Percentiles rank a stretch among this genome's conserved stretches.
These are phyloP conservation scores for Tulasnella sp. DNA, from an alignment of 768 basidiomycete genomes.

Conservation along the genomic window DNA sequence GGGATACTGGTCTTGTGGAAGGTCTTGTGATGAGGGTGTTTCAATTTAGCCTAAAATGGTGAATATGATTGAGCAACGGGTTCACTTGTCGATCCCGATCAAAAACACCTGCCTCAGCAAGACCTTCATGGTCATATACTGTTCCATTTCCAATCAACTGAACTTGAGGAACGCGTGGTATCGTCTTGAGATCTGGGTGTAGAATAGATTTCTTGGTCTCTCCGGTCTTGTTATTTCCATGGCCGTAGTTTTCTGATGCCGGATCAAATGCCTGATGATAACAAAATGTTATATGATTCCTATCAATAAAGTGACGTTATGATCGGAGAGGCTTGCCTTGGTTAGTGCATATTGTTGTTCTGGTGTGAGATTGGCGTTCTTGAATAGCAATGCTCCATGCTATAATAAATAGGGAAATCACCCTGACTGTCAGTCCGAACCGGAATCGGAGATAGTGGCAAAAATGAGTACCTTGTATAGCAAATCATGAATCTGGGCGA, in stretches of 20 bases:
- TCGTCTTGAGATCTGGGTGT: slow-evolving; percentile 82
- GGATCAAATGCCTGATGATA: slow-evolving; percentile 60
- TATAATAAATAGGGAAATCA: slow-evolving; percentile 23
- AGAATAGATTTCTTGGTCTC: slow-evolving; percentile 64
- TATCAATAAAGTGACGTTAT: not conserved
- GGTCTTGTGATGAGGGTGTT: slow-evolving; percentile 72
- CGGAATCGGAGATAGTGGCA: slow-evolving; percentile 2
- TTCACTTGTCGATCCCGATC: not conserved
- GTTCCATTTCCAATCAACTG: slow-evolving; percentile 85
- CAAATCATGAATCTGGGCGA: slow-evolving; percentile 52
- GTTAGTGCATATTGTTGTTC: slow-evolving; percentile 78
- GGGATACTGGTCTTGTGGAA: slow-evolving; percentile 76
- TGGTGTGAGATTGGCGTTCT: slow-evolving; percentile 51
- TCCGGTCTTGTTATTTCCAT: slow-evolving; percentile 79
- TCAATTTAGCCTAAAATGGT: slow-evolving; percentile 43
- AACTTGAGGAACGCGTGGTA: slow-evolving; percentile 77
- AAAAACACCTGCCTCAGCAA: slow-evolving; percentile 35
- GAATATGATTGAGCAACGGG: not conserved
- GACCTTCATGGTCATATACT: slow-evolving; percentile 67
- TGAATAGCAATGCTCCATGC: slow-evolving; percentile 66
- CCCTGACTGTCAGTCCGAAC: not conserved
- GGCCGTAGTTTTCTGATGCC: slow-evolving; percentile 52
- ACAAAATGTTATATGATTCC: not conserved
- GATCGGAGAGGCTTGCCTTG: slow-evolving; percentile 38
- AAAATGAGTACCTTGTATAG: slow-evolving; percentile 54